Evolutionary conservation across 2,329 filamentous ascomycete genomes (phyloP).

Genomic region (Cephalotrichum gorgonifer): DNA sequence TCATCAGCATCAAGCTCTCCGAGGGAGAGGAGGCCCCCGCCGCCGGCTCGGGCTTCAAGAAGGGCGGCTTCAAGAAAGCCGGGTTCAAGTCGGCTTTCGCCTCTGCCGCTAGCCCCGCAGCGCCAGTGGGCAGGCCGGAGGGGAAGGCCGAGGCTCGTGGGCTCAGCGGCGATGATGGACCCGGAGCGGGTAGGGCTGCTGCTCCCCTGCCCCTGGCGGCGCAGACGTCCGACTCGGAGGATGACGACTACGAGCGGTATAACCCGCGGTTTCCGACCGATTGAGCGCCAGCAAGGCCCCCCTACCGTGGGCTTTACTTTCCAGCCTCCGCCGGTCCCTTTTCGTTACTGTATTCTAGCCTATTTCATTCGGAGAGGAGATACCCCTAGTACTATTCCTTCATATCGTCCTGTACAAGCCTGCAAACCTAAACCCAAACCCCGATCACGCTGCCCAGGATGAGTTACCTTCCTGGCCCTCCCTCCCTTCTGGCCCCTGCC

Average conservation of each 20-base stretch:
- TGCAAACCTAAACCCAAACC: no score
- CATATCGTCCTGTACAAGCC: not conserved
- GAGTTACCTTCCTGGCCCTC: not conserved
- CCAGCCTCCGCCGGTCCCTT: not conserved
- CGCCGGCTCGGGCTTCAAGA: conserved; percentile 45
- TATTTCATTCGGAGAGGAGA: conserved; percentile 3
- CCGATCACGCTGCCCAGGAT: no score
- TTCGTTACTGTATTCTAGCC: not conserved
- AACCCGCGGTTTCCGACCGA: conserved; percentile 50
- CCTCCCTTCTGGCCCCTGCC: not conserved
- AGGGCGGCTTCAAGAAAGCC: conserved; percentile 68
- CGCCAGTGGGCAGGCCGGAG: not conserved
- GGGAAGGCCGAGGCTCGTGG: not conserved
- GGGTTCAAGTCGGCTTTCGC: conserved; percentile 70
- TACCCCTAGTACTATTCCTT: not conserved
- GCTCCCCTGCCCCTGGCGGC: not conserved
- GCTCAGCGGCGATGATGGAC: not conserved
- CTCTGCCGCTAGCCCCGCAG: conserved; percentile 20
- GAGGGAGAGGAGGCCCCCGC: conserved; percentile 16
- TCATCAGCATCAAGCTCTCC: conserved; percentile 56
- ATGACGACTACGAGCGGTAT: conserved; percentile 62
- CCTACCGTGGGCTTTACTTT: not conserved
- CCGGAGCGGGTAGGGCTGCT: not conserved
- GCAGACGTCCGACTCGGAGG: conserved; percentile 53
- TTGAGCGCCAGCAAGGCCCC: conserved; percentile 23